Conservation (phyloP, 352 stramenopile species). For the Globisporangium nunn region DNA sequence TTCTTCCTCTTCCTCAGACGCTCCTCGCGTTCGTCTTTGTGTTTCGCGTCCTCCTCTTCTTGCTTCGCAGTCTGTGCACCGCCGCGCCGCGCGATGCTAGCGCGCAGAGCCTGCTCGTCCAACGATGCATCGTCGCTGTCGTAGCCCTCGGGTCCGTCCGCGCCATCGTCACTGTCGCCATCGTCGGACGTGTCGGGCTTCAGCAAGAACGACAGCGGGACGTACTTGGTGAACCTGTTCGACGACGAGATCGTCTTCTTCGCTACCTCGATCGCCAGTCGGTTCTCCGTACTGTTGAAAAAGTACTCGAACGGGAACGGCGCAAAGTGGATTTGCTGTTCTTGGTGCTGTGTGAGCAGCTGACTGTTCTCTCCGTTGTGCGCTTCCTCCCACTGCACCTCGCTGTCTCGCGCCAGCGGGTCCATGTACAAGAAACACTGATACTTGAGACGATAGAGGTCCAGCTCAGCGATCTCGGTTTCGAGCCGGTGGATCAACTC, state of each 20-base stretch:
- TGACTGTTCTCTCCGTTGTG: slow-evolving; percentile 2
- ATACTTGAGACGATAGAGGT: slow-evolving; percentile 76
- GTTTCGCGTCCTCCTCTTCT: slow-evolving; percentile 24
- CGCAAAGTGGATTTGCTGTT: slow-evolving; percentile 25
- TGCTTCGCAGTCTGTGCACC: slow-evolving; percentile 7
- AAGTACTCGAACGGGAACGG: slow-evolving; percentile 75
- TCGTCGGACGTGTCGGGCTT: slow-evolving; percentile 65
- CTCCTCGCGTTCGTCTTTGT: slow-evolving; percentile 22
- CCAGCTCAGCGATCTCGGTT: slow-evolving; percentile 57
- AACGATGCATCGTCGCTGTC: slow-evolving; percentile 67
- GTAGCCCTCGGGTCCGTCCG: slow-evolving; percentile 47
- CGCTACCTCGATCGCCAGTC: slow-evolving; percentile 59
- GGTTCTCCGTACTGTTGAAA: slow-evolving; percentile 52
- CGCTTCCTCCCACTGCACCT: slow-evolving; percentile 37
- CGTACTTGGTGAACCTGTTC: slow-evolving; percentile 71
- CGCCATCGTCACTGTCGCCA: slow-evolving; percentile 52
- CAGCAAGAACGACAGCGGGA: slow-evolving; percentile 73
- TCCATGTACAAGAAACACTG: slow-evolving; percentile 80
- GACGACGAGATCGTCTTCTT: slow-evolving; percentile 75
- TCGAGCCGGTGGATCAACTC: slow-evolving; percentile 73
- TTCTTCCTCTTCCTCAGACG: slow-evolving; percentile 59
- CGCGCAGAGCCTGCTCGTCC: slow-evolving; percentile 37
- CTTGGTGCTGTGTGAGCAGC: slow-evolving; percentile 19
- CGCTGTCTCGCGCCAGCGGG: slow-evolving; percentile 52
- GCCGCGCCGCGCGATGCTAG: slow-evolving; percentile 17